Percentiles rank a stretch among this genome's conserved stretches.
These are phyloP conservation scores for Euphrasia arctica DNA, from an alignment of 305 asterid species.

Conservation along the genomic window DNA sequence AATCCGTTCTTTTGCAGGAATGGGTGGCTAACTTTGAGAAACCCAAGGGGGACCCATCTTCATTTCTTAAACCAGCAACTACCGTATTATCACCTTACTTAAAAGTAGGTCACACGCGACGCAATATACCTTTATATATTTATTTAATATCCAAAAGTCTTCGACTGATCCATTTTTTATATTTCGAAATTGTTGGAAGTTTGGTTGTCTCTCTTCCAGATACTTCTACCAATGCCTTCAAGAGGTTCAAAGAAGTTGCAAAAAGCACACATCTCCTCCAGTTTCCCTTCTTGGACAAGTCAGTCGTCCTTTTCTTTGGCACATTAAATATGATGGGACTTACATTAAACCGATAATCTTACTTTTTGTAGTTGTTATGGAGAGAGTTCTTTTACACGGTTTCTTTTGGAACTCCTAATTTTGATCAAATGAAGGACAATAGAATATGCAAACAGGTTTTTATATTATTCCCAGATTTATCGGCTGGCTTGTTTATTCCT, in stretches of 20 bases:
- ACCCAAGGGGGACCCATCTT: conserved; percentile 95
- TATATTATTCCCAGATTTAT: conserved; percentile 5
- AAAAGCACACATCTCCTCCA: conserved; percentile 86
- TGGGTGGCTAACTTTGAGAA: conserved; percentile 96
- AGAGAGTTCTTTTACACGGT: conserved; percentile 89
- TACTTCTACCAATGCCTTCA: conserved; percentile 86
- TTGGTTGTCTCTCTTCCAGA: conserved; percentile 95
- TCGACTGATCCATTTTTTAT: conserved; percentile 29
- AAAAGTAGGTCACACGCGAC: conserved; percentile 52
- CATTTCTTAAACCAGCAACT: conserved; percentile 83
- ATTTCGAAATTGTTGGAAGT: conserved; percentile 58
- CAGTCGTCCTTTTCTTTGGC: conserved; percentile 11
- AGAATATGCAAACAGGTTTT: conserved; percentile 90
- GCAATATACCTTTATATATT: conserved; percentile 17
- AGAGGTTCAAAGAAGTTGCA: conserved; percentile 61
- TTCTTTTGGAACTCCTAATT: conserved; percentile 82
- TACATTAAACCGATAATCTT: conserved; percentile 26
- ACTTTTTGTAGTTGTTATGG: conserved; percentile 73
- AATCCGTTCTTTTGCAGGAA: conserved; percentile 45
- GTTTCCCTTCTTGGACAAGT: conserved; percentile 99
- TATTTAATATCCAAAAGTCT: conserved; percentile 20
- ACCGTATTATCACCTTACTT: conserved; percentile 89
- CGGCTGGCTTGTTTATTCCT: conserved; percentile 2
- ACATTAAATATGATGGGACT: conserved; percentile 14
- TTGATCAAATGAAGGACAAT: conserved; percentile 77